These are phyloP conservation scores for Zea luxurians DNA, from an alignment of 176 grass and related monocot genomes.

Conservation along the genomic window DNA sequence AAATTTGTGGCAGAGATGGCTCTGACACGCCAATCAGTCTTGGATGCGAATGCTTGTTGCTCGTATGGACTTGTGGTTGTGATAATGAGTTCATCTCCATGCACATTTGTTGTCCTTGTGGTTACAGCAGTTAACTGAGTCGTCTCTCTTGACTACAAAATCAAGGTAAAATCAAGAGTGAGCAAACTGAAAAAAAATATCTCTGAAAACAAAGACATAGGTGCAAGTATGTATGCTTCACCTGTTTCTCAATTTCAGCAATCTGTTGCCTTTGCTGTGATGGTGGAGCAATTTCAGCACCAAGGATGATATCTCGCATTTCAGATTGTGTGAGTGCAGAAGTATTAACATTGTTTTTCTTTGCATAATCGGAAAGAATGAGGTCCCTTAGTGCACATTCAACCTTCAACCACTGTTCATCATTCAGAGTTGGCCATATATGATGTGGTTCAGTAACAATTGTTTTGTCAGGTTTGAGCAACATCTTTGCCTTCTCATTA, in stretches of 20 bases:
- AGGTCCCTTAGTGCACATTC: conserved; percentile 96
- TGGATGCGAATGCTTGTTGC: conserved; percentile 89
- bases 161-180: conserved; percentile 28
- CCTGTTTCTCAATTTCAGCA: conserved; percentile 99
- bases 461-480: conserved; percentile 95
- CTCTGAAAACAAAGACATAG: not conserved
- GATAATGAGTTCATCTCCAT: conserved; percentile 96
- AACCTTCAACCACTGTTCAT: conserved; percentile 99
- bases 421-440: conserved; percentile 90
- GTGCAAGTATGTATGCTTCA: not conserved
- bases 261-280: conserved; percentile 98
- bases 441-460: conserved; percentile 93
- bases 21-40: conserved; percentile 96
- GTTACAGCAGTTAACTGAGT: conserved; percentile 95
- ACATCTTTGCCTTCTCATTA: conserved; percentile 99
- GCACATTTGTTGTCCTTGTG: conserved; percentile 96
- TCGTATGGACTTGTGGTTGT: conserved; percentile 97
- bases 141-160: conserved; percentile 85
- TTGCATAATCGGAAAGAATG: conserved; percentile 97
- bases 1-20: conserved; percentile 98
- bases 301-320: conserved; percentile 98
- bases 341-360: conserved; percentile 99
- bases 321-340: conserved; percentile 97
- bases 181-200: conserved; percentile 15
- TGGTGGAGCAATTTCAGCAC: conserved; percentile 96